A percentile compares a stretch with the other conserved stretches of the same genome.
Conservation (phyloP, 108 stramenopile species). For the Nitzschia palea region DNA sequence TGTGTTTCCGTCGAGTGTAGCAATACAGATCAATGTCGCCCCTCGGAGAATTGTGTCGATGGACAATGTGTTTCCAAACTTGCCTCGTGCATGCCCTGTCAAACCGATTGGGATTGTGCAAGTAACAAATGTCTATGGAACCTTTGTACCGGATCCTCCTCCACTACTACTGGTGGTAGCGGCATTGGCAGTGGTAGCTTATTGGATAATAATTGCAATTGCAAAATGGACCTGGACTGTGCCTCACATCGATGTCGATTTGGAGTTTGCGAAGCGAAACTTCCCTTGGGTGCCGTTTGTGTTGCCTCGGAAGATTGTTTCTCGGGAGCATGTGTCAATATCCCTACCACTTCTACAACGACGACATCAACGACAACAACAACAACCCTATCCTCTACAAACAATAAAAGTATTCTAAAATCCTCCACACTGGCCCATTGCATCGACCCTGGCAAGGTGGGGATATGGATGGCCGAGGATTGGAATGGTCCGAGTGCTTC, state of each 20-base stretch:
- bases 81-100: background rate
- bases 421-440: too few species aligned
- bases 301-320: background rate
- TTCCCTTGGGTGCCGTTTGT: background rate
- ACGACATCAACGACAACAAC: too few species aligned
- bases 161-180: too few species aligned
- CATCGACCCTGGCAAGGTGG: too few species aligned
- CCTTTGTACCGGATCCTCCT: background rate
- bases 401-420: too few species aligned
- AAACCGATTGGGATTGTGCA: background rate
- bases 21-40: background rate
- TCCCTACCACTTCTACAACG: too few species aligned
- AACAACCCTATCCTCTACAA: too few species aligned
- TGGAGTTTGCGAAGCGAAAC: background rate
- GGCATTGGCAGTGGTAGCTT: background rate
- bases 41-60: background rate
- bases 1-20: background rate
- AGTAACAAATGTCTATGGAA: background rate
- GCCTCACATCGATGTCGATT: background rate
- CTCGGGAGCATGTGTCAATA: background rate
- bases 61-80: background rate
- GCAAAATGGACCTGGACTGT: background rate
- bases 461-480: too few species aligned
- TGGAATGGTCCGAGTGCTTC: too few species aligned
- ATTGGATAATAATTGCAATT: constrained; percentile 2